Conservation (phyloP, 228 moss, liverwort and hornwort species). For the Sphagnum fallax region DNA sequence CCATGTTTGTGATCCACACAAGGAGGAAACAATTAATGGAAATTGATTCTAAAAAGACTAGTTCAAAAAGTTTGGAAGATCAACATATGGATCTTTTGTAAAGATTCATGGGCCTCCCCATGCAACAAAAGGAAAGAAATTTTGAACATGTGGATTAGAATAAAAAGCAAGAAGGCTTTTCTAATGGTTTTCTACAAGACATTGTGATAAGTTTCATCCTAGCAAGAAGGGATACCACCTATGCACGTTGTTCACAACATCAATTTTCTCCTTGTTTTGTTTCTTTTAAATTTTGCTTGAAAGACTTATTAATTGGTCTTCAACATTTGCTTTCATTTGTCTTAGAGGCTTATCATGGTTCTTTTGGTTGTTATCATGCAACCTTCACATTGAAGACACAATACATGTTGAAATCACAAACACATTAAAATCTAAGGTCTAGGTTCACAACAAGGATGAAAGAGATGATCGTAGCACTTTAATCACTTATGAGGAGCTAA, state of each 20-base stretch:
- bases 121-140: slow-evolving; percentile 4
- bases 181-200: slow-evolving; percentile 23
- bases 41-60: neutral
- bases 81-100: slow-evolving; percentile 19
- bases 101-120: slow-evolving; percentile 16
- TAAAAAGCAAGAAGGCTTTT: neutral
- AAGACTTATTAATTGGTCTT: no score
- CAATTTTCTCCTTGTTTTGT: no score
- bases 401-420: slow-evolving; percentile 16
- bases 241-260: slow-evolving; percentile 1
- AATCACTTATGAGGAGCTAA: slow-evolving; percentile 29
- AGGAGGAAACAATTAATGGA: slow-evolving; percentile 11
- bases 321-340: no score
- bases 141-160: neutral
- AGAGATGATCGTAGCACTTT: neutral
- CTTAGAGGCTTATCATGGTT: slow-evolving; percentile 21
- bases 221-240: slow-evolving; percentile 36
- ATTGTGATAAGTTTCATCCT: slow-evolving; percentile 39
- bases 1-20: slow-evolving; percentile 9
- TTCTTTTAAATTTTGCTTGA: no score
- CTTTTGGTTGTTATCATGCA: slow-evolving; percentile 22
- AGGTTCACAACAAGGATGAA: neutral
- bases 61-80: no score
- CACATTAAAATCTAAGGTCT: slow-evolving; percentile 6
- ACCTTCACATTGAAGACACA: slow-evolving; percentile 21